Percentiles rank a stretch among this genome's conserved stretches.
phyloP scores from a whole-genome alignment of 2,329 filamentous ascomycete genomes.

The Aulographum hederae region DNA sequence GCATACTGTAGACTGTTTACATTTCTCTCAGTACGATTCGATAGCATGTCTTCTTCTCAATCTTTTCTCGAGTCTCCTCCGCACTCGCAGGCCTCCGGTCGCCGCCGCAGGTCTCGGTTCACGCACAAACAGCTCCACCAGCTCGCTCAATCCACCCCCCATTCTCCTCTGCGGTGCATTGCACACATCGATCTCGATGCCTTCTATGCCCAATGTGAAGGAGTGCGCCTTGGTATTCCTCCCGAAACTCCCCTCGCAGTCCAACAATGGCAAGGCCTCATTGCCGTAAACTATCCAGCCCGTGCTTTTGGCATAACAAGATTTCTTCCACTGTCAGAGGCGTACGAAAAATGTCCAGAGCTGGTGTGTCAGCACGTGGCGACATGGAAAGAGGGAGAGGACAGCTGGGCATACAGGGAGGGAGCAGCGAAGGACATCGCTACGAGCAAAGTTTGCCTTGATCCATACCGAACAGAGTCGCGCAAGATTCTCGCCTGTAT shows the following conservation, averaged over 20 bases:
- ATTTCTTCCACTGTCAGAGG: constrained; percentile 64
- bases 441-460: constrained; percentile 83
- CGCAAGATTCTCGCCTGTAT: constrained; percentile 65
- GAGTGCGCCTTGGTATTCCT: constrained; percentile 59
- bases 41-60: constrained; percentile 28
- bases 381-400: constrained; percentile 84
- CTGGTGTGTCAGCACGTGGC: constrained; percentile 83
- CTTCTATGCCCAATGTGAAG: constrained; percentile 91
- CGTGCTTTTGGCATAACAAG: constrained; percentile 62
- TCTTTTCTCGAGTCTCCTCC: constrained; percentile 10
- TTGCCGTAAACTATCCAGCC: constrained; percentile 91
- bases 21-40: no score
- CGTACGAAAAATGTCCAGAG: constrained; percentile 68
- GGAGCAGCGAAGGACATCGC: constrained; percentile 64
- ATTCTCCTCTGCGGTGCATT: constrained; percentile 67
- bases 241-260: constrained; percentile 74
- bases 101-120: constrained; percentile 46
- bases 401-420: constrained; percentile 77
- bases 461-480: constrained; percentile 77
- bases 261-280: constrained; percentile 87
- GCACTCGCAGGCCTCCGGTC: constrained; percentile 10
- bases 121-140: constrained; percentile 70
- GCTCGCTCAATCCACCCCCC: constrained; percentile 50
- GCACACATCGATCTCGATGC: constrained; percentile 92
- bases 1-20: no score